Conservation (phyloP, 495 filamentous ascomycete species). For the Penicillium ucsense region DNA sequence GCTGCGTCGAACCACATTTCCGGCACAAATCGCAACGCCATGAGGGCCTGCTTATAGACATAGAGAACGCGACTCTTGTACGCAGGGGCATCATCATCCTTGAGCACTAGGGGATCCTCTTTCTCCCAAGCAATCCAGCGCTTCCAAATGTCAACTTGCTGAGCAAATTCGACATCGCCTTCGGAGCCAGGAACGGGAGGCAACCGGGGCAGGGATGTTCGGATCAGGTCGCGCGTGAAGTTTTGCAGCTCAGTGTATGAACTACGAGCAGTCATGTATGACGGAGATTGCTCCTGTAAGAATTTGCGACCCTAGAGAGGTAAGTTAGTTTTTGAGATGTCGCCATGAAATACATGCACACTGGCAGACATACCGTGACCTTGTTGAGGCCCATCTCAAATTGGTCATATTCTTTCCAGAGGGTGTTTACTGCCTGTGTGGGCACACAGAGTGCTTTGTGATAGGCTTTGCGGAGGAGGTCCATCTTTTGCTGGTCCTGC, state of each 20-base stretch:
- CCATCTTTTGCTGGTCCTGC: constrained; percentile 98
- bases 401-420: constrained; percentile 96
- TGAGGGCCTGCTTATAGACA: constrained; percentile 87
- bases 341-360: background rate
- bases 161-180: constrained; percentile 72
- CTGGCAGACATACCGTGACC: constrained; percentile 48
- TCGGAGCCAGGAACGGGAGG: constrained; percentile 80
- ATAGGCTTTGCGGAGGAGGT: constrained; percentile 79
- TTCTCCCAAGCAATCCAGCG: constrained; percentile 93
- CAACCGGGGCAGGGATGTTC: constrained; percentile 67
- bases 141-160: constrained; percentile 88
- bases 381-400: constrained; percentile 94
- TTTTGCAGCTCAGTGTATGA: constrained; percentile 76
- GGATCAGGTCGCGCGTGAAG: constrained; percentile 65
- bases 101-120: constrained; percentile 75
- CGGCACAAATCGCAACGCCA: constrained; percentile 88
- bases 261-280: constrained; percentile 87
- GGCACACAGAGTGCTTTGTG: constrained; percentile 81
- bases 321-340: constrained; percentile 12
- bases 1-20: constrained; percentile 93
- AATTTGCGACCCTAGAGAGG: constrained; percentile 70
- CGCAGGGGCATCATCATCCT: constrained; percentile 60
- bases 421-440: constrained; percentile 60
- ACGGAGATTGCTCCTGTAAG: constrained; percentile 79
- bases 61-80: constrained; percentile 74